These are phyloP conservation scores for Zoysia matrella DNA, from an alignment of 202 grass and related monocot genomes.

Conservation along the genomic window DNA sequence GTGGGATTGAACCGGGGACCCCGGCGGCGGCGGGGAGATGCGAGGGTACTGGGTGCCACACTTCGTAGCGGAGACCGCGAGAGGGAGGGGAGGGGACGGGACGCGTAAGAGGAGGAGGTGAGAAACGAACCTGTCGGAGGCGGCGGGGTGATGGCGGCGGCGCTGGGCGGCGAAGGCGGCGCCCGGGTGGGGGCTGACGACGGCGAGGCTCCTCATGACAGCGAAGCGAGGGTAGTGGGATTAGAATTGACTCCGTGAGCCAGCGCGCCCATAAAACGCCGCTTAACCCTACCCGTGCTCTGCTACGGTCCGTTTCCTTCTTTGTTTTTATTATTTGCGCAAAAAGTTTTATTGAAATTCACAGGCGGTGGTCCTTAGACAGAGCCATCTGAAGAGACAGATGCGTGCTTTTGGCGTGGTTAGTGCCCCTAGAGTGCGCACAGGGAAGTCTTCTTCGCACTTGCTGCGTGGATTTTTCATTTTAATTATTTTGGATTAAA, in stretches of 20 bases:
- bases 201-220: constrained; percentile 36
- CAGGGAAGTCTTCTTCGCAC: too few relatives aligned
- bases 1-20: background rate
- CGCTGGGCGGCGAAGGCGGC: constrained; percentile 23
- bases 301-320: background rate
- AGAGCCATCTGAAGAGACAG: too few relatives aligned
- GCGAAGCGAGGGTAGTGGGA: constrained; percentile 10
- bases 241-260: background rate
- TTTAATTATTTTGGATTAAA: too few relatives aligned
- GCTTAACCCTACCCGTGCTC: constrained; percentile 37
- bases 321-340: background rate
- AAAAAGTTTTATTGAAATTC: too few relatives aligned
- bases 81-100: background rate
- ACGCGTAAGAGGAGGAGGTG: background rate
- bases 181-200: constrained; percentile 14
- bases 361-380: too few relatives aligned
- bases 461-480: too few relatives aligned
- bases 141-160: background rate
- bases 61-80: background rate
- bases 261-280: constrained; percentile 16
- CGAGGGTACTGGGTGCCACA: background rate
- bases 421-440: too few relatives aligned
- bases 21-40: background rate
- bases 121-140: constrained; percentile 14
- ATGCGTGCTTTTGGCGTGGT: too few relatives aligned